Evolutionary conservation across 2,329 filamentous ascomycete genomes (phyloP), one percentile per base, ranked within the genome.

Genomic region (Lachnellula cervina): DNA sequence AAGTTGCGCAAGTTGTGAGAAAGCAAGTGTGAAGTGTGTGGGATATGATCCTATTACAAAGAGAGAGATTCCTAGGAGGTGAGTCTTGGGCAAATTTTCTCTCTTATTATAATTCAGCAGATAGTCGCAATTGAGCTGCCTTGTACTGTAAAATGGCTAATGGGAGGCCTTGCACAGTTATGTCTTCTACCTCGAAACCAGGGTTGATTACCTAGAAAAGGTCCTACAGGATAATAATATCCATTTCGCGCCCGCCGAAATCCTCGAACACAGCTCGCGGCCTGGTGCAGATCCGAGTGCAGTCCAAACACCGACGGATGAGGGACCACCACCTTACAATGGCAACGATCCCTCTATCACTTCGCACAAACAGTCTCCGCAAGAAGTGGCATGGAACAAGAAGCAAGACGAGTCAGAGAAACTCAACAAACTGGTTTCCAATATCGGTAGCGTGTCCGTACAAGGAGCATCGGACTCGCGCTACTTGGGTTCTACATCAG

Each of bases 41-140:
- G 93, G 93, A 60, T 97, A 96, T 72, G 93, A 97, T 70, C 92
- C 93, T 35, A 96, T 97, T 68, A 96, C 90, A 23, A 97, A 97
- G 78, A 86, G 89, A 69, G 91, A 97, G 74, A 96, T 97, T 56
- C 93, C 93, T 49, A 83, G 92, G 73, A 86, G 82, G 76, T 77
- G 64, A 65, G 73, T 71, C 43, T 37, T 32, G 21, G 21, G 14
- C n/a, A 8, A n/a, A 2, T 16, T 35, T 45, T 40, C 11, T 19
- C 38, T 40, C 37, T 40, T 5, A 2, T 49, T 54, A 23, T 47
- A 25, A 13, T 17, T 38, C 25, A 23, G 25, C 44, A 35, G 46
- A 28, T 42, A 16, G 11, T 23, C 23, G 16, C 17, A 19, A 25
- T 44, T 32, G 28, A 32, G 28, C 28, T 32, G 9, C 28, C 9